Percentiles rank a stretch among this genome's conserved stretches.
Evolutionary conservation across 768 basidiomycete genomes (phyloP).

Genomic region (Trametes villosa): DNA sequence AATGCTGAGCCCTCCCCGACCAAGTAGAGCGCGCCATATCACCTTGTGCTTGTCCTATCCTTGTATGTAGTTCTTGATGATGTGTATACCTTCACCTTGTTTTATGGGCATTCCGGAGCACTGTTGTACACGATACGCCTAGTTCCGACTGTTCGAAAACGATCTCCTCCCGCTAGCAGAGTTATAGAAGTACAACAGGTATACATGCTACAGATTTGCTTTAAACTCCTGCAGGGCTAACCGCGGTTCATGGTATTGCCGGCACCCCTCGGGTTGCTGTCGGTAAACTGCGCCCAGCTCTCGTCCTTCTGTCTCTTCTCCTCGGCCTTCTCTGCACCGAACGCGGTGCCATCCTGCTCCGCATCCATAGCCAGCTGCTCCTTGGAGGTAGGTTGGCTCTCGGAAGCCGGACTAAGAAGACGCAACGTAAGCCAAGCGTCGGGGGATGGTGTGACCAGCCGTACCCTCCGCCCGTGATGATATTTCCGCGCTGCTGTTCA

Average conservation of each 20-base stretch:
- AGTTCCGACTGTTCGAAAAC: not conserved
- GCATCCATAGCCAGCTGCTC: slow-evolving; percentile 80
- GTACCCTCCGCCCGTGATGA: slow-evolving; percentile 88
- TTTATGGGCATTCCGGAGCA: slow-evolving; percentile 13
- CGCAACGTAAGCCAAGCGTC: not conserved
- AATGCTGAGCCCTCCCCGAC: slow-evolving; percentile 56
- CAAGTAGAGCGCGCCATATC: slow-evolving; percentile 12
- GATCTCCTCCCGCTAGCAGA: not conserved
- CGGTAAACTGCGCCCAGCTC: slow-evolving; percentile 89
- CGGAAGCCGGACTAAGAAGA: slow-evolving; percentile 56
- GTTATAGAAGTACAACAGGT: slow-evolving; percentile 12
- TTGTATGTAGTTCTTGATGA: slow-evolving; percentile 19
- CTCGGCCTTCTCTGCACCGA: slow-evolving; percentile 71
- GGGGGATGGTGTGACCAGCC: slow-evolving; percentile 29
- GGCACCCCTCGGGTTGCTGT: slow-evolving; percentile 84
- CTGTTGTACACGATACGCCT: slow-evolving; percentile 12
- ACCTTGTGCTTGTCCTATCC: slow-evolving; percentile 9
- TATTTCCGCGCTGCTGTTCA: slow-evolving; percentile 81
- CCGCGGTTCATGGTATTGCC: slow-evolving; percentile 98
- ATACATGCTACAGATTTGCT: slow-evolving; percentile 12
- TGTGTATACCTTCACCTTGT: slow-evolving; percentile 17
- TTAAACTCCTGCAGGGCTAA: slow-evolving; percentile 36
- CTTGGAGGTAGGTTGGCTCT: slow-evolving; percentile 67
- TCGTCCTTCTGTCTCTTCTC: slow-evolving; percentile 85
- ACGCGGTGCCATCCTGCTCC: slow-evolving; percentile 80